Evolutionary conservation across 208 protist species (phyloP).

Genomic region (Acanthamoeba healyi): DNA sequence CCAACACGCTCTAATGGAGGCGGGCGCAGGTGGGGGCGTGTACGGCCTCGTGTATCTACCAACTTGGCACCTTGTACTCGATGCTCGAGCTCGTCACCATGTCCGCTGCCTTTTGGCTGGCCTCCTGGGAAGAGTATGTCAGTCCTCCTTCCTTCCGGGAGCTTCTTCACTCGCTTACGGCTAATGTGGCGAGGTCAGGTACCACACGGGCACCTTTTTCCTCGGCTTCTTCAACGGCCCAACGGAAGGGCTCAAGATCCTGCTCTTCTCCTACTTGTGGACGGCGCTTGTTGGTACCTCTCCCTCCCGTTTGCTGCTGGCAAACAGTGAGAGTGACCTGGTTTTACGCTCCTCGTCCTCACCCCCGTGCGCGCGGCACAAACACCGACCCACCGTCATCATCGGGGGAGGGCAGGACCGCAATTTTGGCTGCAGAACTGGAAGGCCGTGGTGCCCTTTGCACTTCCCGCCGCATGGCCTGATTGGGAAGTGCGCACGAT

Average conservation of each 20-base stretch:
- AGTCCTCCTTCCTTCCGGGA: not conserved
- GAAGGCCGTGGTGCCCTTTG: not conserved
- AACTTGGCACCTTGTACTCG: constrained; percentile 28
- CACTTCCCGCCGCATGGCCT: not conserved
- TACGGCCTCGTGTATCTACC: constrained; percentile 8
- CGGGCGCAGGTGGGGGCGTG: not conserved
- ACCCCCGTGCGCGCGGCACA: too few relatives aligned
- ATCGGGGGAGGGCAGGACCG: not conserved
- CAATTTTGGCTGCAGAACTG: constrained; percentile 14
- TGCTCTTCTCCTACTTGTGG: constrained; percentile 45
- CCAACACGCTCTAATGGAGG: too few relatives aligned
- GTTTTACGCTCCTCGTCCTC: too few relatives aligned
- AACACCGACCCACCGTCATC: too few relatives aligned
- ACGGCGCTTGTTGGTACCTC: not conserved
- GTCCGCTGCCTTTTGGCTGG: constrained; percentile 15
- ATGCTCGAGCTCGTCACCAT: constrained; percentile 21
- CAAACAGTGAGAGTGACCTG: too few relatives aligned
- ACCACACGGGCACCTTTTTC: constrained; percentile 51
- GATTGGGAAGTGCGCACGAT: constrained; percentile 10
- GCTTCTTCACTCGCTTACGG: too few relatives aligned
- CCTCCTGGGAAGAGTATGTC: constrained; percentile 41
- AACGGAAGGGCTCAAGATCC: constrained; percentile 14
- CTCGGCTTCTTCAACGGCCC: constrained; percentile 18
- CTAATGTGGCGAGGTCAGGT: too few relatives aligned
- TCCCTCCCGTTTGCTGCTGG: not conserved